Base-by-base conservation (phyloP, 192 early-diverging fungal genomes). In the Mortierella alpina region DNA sequence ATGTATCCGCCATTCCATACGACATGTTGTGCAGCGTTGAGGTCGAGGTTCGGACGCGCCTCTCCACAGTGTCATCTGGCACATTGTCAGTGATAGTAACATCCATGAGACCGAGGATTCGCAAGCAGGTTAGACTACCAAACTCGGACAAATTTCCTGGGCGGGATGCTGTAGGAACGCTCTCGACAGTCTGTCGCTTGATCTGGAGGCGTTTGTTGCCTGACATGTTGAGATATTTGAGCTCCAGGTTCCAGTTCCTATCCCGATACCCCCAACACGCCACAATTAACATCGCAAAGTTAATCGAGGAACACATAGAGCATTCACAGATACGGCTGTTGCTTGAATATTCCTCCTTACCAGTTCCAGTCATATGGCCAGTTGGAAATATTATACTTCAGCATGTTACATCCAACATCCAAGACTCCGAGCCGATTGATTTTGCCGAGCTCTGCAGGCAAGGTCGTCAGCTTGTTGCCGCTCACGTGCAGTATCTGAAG, bases 361-460 rank as follows among this genome's bases (percentile, higher is more conserved):
- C 96, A 97, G 72, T 97, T 97, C 96, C 96, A 97, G 77, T 97
- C 96, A 82, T 94, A 96, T 8, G 92, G 94, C 95, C 95, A 97
- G 80, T 97, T 97, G 49, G 93, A 90, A 66, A 96, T 95, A 76
- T 97, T 97, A 76, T 96, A 97, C 85, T 95, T 95, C 61, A 97
- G 84, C 39, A 90, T 85, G 63, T 97, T 96, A 75, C 91, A 93
- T 48, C 96, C 94, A 11, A 95, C 92, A 83, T 97, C 96, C 11
- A 97, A 80, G 17, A 91, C 90, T 8, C 86, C 63, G 23, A 97
- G 84, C n/a, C 88, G 88, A 63, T 91, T 89, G n/a, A 97, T 88
- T 84, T 97, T 97, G 65, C 92, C 93, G 18, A 97, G 88, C 87
- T 95, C 95, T n/a, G 95, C 95, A 0, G 96, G 96, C 17, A 97